phyloP scores from a whole-genome alignment of 345 rosid genomes.

The Aurinia saxatilis region DNA sequence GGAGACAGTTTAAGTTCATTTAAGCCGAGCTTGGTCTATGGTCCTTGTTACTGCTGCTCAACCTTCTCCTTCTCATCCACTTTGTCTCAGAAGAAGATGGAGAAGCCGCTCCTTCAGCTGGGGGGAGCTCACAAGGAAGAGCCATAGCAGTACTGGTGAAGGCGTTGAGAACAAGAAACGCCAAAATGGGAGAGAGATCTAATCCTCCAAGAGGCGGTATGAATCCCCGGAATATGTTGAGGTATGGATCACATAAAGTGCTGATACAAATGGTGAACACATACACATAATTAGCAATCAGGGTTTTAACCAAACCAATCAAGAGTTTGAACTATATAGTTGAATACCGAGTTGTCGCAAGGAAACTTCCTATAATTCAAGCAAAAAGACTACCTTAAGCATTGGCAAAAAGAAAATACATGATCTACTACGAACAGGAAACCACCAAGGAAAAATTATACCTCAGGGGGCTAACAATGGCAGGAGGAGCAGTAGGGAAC shows the following conservation, averaged over 20 bases:
- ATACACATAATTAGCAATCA: slow-evolving; percentile 1
- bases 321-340: background rate
- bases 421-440: background rate
- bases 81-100: slow-evolving; percentile 38
- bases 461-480: slow-evolving; percentile 94
- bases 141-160: slow-evolving; percentile 78
- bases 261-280: slow-evolving; percentile 33
- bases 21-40: slow-evolving; percentile 8
- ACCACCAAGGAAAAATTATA: background rate
- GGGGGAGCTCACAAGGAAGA: slow-evolving; percentile 79
- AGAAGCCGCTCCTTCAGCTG: slow-evolving; percentile 20
- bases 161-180: slow-evolving; percentile 77
- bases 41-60: slow-evolving; percentile 17
- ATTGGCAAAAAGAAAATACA: background rate
- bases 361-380: background rate
- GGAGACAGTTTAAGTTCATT: slow-evolving; percentile 6
- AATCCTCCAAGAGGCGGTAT: slow-evolving; percentile 91
- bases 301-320: background rate
- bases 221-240: slow-evolving; percentile 90
- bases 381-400: background rate
- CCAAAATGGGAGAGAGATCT: slow-evolving; percentile 82
- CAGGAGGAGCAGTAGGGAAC: slow-evolving; percentile 95
- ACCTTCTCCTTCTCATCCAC: slow-evolving; percentile 62
- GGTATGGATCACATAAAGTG: slow-evolving; percentile 87
- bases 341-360: background rate